phyloP scores from a whole-genome alignment of 257 asterid species.

The Scutellaria baicalensis region DNA sequence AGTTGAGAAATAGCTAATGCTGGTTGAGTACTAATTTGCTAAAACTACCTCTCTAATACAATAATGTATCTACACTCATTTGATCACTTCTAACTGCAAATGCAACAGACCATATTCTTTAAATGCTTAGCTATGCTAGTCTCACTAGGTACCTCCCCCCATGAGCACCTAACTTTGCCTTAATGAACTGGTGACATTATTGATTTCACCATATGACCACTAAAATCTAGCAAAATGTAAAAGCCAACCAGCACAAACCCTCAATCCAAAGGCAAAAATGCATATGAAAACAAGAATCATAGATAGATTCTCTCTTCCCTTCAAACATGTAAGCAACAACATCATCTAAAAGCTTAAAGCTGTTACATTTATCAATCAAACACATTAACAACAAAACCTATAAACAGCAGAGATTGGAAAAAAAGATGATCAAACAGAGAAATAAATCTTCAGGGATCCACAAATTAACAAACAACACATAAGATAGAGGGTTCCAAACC shows the following conservation, averaged over 20 bases:
- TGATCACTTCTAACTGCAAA: too few species aligned
- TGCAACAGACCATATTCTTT: too few species aligned
- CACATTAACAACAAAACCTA: not conserved
- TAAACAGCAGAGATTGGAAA: not conserved
- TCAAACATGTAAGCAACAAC: not conserved
- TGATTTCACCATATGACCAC: not conserved
- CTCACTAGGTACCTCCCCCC: not conserved
- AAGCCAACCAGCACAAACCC: not conserved
- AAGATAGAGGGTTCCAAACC: not conserved
- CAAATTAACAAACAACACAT: not conserved
- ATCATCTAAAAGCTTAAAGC: too few species aligned
- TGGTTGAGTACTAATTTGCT: too few species aligned
- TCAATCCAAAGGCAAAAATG: too few species aligned
- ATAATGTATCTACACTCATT: too few species aligned
- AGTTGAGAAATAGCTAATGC: too few species aligned
- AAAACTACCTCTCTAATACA: too few species aligned
- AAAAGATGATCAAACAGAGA: not conserved
- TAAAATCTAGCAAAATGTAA: not conserved
- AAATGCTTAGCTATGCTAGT: not conserved
- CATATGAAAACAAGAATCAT: not conserved
- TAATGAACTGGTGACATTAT: not conserved
- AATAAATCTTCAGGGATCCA: not conserved
- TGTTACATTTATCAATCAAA: too few species aligned
- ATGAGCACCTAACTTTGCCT: constrained; percentile 7
- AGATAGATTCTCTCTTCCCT: not conserved